These are phyloP conservation scores for Spatholobus suberectus DNA, from an alignment of 306 rosid genomes.

Conservation along the genomic window DNA sequence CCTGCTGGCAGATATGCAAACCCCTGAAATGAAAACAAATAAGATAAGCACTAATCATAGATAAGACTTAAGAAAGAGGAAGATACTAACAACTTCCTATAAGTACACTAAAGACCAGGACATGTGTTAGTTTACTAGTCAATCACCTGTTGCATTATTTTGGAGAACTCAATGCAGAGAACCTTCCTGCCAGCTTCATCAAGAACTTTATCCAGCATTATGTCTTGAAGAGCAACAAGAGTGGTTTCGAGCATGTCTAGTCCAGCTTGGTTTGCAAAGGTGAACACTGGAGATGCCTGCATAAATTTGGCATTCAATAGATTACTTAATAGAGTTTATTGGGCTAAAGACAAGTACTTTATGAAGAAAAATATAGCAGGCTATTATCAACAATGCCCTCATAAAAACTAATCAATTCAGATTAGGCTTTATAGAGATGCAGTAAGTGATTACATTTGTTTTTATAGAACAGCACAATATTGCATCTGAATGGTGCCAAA, in stretches of 20 bases:
- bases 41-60: not conserved
- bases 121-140: not conserved
- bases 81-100: not conserved
- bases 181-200: conserved; percentile 47
- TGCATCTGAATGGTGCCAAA: conserved; percentile 91
- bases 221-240: conserved; percentile 86
- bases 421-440: too few relatives aligned
- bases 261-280: conserved; percentile 90
- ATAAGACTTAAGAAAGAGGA: not conserved
- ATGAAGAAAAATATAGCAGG: not conserved
- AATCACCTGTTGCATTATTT: conserved; percentile 40
- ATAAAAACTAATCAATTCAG: too few relatives aligned
- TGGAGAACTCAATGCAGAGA: conserved; percentile 31
- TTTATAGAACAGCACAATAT: conserved; percentile 89
- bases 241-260: conserved; percentile 90
- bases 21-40: conserved; percentile 57
- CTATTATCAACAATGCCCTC: too few relatives aligned
- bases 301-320: not conserved
- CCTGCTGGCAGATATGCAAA: conserved; percentile 79
- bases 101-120: not conserved
- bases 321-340: not conserved
- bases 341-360: not conserved
- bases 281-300: conserved; percentile 84
- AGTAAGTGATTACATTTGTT: conserved; percentile 59
- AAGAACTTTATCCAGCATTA: conserved; percentile 83